Evolutionary conservation across 1,284 basidiomycete species (phyloP), one percentile per base, ranked within the genome.

Genomic region (Leccinum solheimii): DNA sequence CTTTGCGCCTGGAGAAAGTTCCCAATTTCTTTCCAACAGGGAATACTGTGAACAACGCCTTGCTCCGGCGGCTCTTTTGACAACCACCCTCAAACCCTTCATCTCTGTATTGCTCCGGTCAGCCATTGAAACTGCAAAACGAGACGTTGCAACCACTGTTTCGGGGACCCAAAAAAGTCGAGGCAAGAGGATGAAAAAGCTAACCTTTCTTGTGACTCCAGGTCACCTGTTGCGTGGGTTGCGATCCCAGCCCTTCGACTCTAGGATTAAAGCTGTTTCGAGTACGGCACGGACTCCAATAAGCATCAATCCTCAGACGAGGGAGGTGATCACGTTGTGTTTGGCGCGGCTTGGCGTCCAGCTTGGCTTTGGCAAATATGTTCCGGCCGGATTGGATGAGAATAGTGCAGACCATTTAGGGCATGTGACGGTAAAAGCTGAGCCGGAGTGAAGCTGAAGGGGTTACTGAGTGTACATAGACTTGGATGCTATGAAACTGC

Each of bases 151-250:
- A 32, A 64, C 68, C n/a, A 40, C 64, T 52, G 60, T 52, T 16
- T 48, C 61, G 11, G 62, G 27, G 14, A 40, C 57, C 2, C 71
- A 69, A 62, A 50, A 43, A 6, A 56, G 60, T 36, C 69, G 66
- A n/a, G 57, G 64, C 48, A 73, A 64, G 58, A 73, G 62, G 59
- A 55, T 16, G 58, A 76, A 70, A 19, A 76, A 73, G 59, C 16
- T 75, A 10, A 62, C 68, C 3, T 66, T 69, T n/a, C 55, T 76
- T 57, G 67, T 79, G 54, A 77, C 79, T 1, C 79, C 78, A 5
- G 68, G 72, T 30, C 78, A 79, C 58, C 61, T 79, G 52, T 60
- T 76, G 48, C 72, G 76, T 19, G 78, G 79, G 10, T 64, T 79
- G 34, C 64, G 57, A 32, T 60, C 64, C 7, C 65, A 61, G 53